Evolutionary conservation across 2,329 filamentous ascomycete species (phyloP).

Genomic region (Verticillium albo-atrum): DNA sequence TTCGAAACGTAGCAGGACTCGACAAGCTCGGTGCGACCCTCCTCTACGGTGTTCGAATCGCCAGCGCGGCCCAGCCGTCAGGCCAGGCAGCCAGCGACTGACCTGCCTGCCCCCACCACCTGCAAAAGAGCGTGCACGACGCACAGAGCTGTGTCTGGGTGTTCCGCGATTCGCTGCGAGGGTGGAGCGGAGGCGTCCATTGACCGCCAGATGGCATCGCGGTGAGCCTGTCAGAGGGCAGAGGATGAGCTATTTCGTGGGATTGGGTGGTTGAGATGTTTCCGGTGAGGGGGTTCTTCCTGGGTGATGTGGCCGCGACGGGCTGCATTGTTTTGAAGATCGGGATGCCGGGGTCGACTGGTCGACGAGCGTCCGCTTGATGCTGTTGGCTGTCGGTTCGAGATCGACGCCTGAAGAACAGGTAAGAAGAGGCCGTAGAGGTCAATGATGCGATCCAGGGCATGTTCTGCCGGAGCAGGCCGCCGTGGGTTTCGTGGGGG

Average conservation of each 20-base stretch:
- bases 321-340: conserved; percentile 10
- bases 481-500: neutral
- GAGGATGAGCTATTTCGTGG: conserved; percentile 21
- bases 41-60: no score
- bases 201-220: conserved; percentile 8
- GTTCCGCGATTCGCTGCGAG: conserved; percentile 20
- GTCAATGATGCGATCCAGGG: neutral
- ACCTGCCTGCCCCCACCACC: neutral
- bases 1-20: no score
- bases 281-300: neutral
- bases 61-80: no score
- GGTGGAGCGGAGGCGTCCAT: conserved; percentile 10
- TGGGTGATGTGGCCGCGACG: neutral
- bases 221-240: conserved; percentile 21
- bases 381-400: neutral
- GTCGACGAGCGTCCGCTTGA: neutral
- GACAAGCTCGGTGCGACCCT: no score
- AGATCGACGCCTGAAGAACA: neutral
- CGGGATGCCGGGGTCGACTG: neutral
- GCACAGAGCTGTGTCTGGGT: neutral
- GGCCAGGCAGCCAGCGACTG: neutral
- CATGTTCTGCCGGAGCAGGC: neutral
- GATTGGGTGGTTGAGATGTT: conserved; percentile 19
- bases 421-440: neutral
- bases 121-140: neutral